Evolutionary conservation across 371 early-diverging fungal species (phyloP).

Genomic region (Conidiobolus incongruus): DNA sequence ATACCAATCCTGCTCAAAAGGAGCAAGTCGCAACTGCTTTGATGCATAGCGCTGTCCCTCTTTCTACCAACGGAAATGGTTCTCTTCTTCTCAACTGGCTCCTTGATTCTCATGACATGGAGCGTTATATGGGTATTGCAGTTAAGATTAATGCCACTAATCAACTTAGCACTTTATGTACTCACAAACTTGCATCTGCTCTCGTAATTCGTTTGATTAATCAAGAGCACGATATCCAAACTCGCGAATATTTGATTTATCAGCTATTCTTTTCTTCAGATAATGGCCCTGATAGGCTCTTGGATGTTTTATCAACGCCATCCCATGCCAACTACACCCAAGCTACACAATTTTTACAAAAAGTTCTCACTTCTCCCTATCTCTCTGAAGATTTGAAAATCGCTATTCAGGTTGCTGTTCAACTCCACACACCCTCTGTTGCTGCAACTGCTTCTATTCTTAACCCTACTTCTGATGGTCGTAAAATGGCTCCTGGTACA

Average conservation of each 20-base stretch:
- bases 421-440: no score
- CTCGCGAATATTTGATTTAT: constrained; percentile 58
- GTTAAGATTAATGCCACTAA: not conserved
- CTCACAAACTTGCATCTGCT: constrained; percentile 76
- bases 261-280: constrained; percentile 31
- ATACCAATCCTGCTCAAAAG: constrained; percentile 58
- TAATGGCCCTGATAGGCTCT: constrained; percentile 22
- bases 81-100: constrained; percentile 81
- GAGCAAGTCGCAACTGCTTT: constrained; percentile 68
- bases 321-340: constrained; percentile 62
- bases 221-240: constrained; percentile 65
- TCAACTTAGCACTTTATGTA: constrained; percentile 47
- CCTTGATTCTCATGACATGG: constrained; percentile 54
- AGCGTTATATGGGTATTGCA: constrained; percentile 58
- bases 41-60: constrained; percentile 44
- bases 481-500: no score
- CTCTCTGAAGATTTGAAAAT: constrained; percentile 13
- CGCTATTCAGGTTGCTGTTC: not conserved
- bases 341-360: constrained; percentile 62
- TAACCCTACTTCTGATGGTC: no score
- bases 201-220: constrained; percentile 68
- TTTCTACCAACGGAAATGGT: constrained; percentile 85
- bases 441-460: no score
- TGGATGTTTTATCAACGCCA: constrained; percentile 49
- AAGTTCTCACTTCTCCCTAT: constrained; percentile 57